Evolutionary conservation across 805 yeast species (phyloP), one percentile per base, ranked within the genome.

Genomic region (Millerozyma miso): DNA sequence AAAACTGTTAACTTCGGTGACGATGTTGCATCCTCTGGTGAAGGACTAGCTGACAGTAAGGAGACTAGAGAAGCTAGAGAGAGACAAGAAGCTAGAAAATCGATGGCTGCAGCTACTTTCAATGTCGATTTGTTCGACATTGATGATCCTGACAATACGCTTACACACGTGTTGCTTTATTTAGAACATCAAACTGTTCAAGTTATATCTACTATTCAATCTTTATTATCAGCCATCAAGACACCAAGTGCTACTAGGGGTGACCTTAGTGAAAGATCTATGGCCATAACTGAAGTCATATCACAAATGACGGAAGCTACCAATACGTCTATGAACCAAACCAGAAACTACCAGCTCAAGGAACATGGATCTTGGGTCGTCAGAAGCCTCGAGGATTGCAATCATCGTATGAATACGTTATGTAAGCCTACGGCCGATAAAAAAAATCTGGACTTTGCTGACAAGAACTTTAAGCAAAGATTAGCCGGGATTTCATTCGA

Each of bases 401-500:
- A 82, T 37, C 80, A 80, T 52, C 78, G 98, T 57, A 86, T 91
- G 95, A 79, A 78, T 37, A 73, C 76, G 20, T 73, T 91, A 47
- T 83, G 90, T 58, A 65, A 62, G 47, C 69, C 72, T 12, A 71
- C 67, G 33, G 34, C 54, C 4, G 70, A 65, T 23, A 63, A 64
- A 50, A 55, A 64, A 33, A 85, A 81, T 50, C 65, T 56, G 31
- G 87, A 82, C 41, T 81, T 76, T 58, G 97, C 97, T 2, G 95
- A 88, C 58, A 85, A 86, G 61, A 85, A 85, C 53, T 84, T 88
- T 69, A 88, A 88, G 64, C 97, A 91, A 64, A 79, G 97, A 56
- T 77, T 91, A 50, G 98, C 98, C 0, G 97, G 97, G 2, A 85
- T 90, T 52, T 91, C 96, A 20, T 91, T 89, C 67, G 98, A 91